A percentile compares a stretch with the other conserved stretches of the same genome.
Conservation (phyloP, 345 rosid genomes). For the Gossypium herbaceum region DNA sequence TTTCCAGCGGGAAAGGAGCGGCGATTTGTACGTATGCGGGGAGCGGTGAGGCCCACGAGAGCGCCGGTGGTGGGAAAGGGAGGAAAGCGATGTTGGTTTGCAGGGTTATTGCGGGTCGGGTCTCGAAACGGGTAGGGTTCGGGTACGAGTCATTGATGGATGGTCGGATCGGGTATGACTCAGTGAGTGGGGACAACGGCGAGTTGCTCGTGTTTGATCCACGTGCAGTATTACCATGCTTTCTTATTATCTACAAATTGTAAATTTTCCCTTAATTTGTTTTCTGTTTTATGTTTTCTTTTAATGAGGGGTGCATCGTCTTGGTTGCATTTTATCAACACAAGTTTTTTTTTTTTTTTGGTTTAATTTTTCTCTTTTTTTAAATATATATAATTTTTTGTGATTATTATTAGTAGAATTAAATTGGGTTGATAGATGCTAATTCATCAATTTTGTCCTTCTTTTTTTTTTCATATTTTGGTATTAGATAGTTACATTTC, state of each 20-base stretch:
- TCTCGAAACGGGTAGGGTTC: slow-evolving; percentile 39
- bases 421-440: slow-evolving; percentile 53
- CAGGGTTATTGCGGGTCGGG: slow-evolving; percentile 88
- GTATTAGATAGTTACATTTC: too few relatives aligned
- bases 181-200: slow-evolving; percentile 78
- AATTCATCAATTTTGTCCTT: slow-evolving; percentile 1
- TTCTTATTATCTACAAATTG: slow-evolving; percentile 84
- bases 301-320: slow-evolving; percentile 9
- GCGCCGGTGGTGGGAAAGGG: slow-evolving; percentile 76
- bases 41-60: slow-evolving; percentile 81
- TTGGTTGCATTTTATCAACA: slow-evolving; percentile 39
- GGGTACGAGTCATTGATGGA: slow-evolving; percentile 45
- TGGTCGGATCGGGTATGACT: slow-evolving; percentile 59
- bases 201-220: slow-evolving; percentile 82
- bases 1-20: slow-evolving; percentile 54
- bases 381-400: not conserved
- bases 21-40: slow-evolving; percentile 68
- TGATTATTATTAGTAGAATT: slow-evolving; percentile 13
- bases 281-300: slow-evolving; percentile 1
- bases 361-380: not conserved
- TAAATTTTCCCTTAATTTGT: slow-evolving; percentile 28
- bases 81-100: slow-evolving; percentile 92
- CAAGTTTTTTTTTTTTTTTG: slow-evolving; percentile 24
- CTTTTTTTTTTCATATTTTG: not conserved
- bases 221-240: slow-evolving; percentile 92